Evolutionary conservation across 225 moss, liverwort and hornwort genomes (phyloP), one percentile per base, ranked within the genome.

Genomic region (Physcomitrium patens): DNA sequence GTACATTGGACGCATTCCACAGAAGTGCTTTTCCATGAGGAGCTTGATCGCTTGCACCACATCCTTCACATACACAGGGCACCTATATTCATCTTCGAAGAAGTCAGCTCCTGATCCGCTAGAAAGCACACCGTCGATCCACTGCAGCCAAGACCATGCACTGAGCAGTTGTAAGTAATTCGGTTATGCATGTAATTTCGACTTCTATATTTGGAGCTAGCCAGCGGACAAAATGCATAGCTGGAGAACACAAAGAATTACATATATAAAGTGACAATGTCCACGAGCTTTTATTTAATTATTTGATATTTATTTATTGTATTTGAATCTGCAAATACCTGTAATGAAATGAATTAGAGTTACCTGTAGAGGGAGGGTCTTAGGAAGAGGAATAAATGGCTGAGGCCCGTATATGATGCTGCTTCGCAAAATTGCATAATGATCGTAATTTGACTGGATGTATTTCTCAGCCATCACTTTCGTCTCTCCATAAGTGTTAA

Each of bases 401-500:
- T 93, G 92, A 51, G 94, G 92, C 23, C 97, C 97, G 55, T 93
- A 94, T 18, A 97, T 97, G 57, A 97, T 97, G 87, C 97, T 97
- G 77, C 97, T 97, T 60, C 97, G 81, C 22, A 97, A 49, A 60
- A 94, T 86, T 60, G 82, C 97, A 74, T 87, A 94, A 61, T 91
- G 87, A 11, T 70, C 73, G 74, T 89, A 97, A 76, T 73, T 82
- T 0, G 89, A 78, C 70, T 77, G 77, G 20, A 97, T 89, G 60
- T 67, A 85, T 12, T 55, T 74, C 88, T 97, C 97, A 55, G 97
- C 94, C 37, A 87, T 91, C 43, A 93, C 78, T 65, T 97, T 97
- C 9, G 94, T 84, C 67, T 81, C 82, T 9, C 94, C 97, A 22
- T 97, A 97, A 0, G 77, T 75, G 73, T 97, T 97, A 48, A 97